Percentiles rank a stretch among this genome's conserved stretches.
Conservation (phyloP, 2,329 filamentous ascomycete genomes). For the Ophiostoma sp. region DNA sequence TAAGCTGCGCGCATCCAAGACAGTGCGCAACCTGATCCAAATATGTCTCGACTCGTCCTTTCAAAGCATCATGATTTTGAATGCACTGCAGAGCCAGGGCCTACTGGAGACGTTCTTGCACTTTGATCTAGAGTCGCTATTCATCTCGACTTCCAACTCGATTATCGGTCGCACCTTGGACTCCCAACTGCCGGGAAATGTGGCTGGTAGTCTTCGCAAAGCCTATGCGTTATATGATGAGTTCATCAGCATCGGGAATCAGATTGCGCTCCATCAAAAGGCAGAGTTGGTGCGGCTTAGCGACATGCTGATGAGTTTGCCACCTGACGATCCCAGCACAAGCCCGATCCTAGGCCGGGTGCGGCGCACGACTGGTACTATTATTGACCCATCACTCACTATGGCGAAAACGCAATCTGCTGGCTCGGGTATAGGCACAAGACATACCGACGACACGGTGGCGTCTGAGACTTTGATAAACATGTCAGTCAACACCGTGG, state of each 20-base stretch:
- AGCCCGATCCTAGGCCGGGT: not conserved
- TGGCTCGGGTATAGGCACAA: not conserved
- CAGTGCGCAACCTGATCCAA: not conserved
- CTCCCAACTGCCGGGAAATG: not conserved
- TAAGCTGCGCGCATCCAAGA: not conserved
- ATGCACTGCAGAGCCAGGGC: slow-evolving; percentile 10
- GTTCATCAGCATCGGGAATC: not conserved
- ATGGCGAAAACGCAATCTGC: not conserved
- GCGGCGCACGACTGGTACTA: not conserved
- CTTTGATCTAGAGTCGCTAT: slow-evolving; percentile 7
- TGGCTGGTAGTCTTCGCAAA: not conserved
- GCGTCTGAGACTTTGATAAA: not conserved
- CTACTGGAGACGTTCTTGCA: slow-evolving; percentile 8
- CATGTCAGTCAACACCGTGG: slow-evolving; percentile 6
- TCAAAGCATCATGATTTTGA: not conserved
- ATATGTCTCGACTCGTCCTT: slow-evolving; percentile 14
- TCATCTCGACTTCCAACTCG: slow-evolving; percentile 1
- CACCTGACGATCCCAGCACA: not conserved
- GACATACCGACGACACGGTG: not conserved
- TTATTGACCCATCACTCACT: not conserved
- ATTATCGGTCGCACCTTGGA: not conserved
- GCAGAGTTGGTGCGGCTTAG: not conserved
- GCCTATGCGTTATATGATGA: not conserved
- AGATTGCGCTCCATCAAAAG: not conserved
- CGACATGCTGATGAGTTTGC: not conserved